These are phyloP conservation scores for Thelonectria olida DNA, from an alignment of 2,329 filamentous ascomycete genomes.

Conservation along the genomic window DNA sequence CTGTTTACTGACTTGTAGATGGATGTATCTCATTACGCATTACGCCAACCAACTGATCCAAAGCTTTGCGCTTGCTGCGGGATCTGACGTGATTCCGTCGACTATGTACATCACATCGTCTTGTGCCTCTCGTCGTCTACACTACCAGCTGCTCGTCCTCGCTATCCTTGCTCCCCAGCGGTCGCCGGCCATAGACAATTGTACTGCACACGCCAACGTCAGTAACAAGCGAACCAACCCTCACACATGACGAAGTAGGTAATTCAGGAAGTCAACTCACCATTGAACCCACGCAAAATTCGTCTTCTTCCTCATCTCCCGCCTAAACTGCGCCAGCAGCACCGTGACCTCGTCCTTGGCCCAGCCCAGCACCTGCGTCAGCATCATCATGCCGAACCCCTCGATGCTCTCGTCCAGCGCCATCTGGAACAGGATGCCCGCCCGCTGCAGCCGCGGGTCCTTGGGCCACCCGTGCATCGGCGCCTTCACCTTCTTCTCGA, in stretches of 20 bases:
- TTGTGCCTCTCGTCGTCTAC: too few species aligned
- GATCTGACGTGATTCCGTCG: too few species aligned
- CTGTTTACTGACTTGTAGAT: too few species aligned
- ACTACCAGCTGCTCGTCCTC: too few species aligned
- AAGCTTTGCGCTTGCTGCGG: too few species aligned
- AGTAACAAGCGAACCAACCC: background rate
- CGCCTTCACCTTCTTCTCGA: conserved; percentile 46
- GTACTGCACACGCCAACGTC: conserved; percentile 18
- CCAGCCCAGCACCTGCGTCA: conserved; percentile 43
- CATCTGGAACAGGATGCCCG: conserved; percentile 46
- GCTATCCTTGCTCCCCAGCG: background rate
- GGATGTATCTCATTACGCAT: too few species aligned
- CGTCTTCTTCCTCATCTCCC: conserved; percentile 5
- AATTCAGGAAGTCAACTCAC: conserved; percentile 18
- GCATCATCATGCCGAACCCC: conserved; percentile 40
- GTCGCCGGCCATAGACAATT: conserved; percentile 30
- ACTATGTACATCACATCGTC: too few species aligned
- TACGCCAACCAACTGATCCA: too few species aligned
- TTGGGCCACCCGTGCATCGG: conserved; percentile 55
- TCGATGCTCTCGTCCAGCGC: conserved; percentile 43
- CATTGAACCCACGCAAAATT: conserved; percentile 25
- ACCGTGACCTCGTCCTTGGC: conserved; percentile 37
- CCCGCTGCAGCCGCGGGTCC: conserved; percentile 52
- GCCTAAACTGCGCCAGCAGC: conserved; percentile 34
- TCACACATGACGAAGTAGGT: background rate